Evolutionary conservation across 2,329 filamentous ascomycete species (phyloP).

Genomic region (Xenosphaeropsis pyriputrescens): DNA sequence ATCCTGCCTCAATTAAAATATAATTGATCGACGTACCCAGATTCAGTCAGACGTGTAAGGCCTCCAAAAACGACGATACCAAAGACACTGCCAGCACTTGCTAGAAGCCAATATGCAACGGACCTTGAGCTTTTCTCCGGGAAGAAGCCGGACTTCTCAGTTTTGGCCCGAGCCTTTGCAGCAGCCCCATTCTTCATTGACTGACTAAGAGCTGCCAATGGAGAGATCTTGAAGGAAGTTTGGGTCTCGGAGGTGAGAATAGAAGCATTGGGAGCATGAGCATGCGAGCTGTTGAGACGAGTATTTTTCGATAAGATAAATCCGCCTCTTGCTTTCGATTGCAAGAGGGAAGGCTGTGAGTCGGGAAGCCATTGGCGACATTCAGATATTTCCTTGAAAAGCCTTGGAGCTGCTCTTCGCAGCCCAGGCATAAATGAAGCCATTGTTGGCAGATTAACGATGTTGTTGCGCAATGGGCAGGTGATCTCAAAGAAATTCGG

Average conservation of each 20-base stretch:
- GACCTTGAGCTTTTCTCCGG: slow-evolving; percentile 50
- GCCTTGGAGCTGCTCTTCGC: slow-evolving; percentile 12
- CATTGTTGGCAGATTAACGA: slow-evolving; percentile 9
- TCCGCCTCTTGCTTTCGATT: too few relatives aligned
- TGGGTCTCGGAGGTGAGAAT: too few relatives aligned
- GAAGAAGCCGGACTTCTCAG: slow-evolving; percentile 9
- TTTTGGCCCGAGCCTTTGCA: background rate
- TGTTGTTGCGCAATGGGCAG: background rate
- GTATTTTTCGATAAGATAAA: slow-evolving; percentile 7
- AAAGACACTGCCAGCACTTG: slow-evolving; percentile 84
- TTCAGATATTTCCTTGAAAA: slow-evolving; percentile 16
- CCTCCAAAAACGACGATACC: slow-evolving; percentile 94
- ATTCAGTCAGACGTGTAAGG: slow-evolving; percentile 86
- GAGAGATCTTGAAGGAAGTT: slow-evolving; percentile 4
- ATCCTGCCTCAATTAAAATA: slow-evolving; percentile 5
- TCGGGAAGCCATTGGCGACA: slow-evolving; percentile 14
- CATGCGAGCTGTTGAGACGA: slow-evolving; percentile 15
- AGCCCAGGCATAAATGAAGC: slow-evolving; percentile 16
- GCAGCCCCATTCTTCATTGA: slow-evolving; percentile 8
- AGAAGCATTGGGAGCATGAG: slow-evolving; percentile 4
- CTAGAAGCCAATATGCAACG: slow-evolving; percentile 86
- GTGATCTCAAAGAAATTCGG: background rate
- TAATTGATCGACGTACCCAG: slow-evolving; percentile 46
- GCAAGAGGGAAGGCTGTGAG: too few relatives aligned
- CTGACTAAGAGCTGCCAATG: slow-evolving; percentile 10